These are phyloP conservation scores for Leccinum broughii DNA, from an alignment of 768 basidiomycete genomes.

Conservation along the genomic window DNA sequence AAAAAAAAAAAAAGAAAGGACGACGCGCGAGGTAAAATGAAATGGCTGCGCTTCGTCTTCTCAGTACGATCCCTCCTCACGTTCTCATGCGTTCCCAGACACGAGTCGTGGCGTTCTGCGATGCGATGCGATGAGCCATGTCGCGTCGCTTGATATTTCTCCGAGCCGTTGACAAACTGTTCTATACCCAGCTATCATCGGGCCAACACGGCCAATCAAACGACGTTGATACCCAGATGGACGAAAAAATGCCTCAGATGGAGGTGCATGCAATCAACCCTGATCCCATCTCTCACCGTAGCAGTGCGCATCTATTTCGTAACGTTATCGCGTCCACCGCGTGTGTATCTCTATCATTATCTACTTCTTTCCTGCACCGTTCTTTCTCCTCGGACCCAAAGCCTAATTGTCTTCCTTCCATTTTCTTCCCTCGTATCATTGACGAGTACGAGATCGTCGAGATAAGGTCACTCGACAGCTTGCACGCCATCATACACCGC, in stretches of 20 bases:
- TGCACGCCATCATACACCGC: constrained; percentile 88
- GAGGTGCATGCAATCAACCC: not conserved
- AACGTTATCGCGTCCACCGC: not conserved
- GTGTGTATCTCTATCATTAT: constrained; percentile 3
- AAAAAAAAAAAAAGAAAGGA: not conserved
- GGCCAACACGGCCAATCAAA: not conserved
- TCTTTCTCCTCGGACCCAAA: constrained; percentile 20
- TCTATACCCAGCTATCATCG: not conserved
- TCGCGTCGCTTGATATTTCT: not conserved
- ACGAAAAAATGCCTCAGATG: not conserved
- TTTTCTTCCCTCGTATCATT: not conserved
- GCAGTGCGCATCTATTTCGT: not conserved
- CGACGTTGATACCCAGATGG: not conserved
- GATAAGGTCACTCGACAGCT: constrained; percentile 54
- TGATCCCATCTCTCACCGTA: not conserved
- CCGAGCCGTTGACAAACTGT: not conserved
- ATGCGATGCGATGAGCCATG: not conserved
- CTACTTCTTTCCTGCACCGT: not conserved
- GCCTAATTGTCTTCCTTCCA: constrained; percentile 1
- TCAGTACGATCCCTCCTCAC: constrained; percentile 4
- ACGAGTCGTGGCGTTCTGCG: constrained; percentile 1
- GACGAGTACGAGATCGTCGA: not conserved
- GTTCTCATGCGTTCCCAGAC: constrained; percentile 8
- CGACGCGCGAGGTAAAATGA: not conserved
- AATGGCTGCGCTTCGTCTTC: not conserved